phyloP scores from a whole-genome alignment of 495 filamentous ascomycete genomes.

The Podospora pseudoanserina region DNA sequence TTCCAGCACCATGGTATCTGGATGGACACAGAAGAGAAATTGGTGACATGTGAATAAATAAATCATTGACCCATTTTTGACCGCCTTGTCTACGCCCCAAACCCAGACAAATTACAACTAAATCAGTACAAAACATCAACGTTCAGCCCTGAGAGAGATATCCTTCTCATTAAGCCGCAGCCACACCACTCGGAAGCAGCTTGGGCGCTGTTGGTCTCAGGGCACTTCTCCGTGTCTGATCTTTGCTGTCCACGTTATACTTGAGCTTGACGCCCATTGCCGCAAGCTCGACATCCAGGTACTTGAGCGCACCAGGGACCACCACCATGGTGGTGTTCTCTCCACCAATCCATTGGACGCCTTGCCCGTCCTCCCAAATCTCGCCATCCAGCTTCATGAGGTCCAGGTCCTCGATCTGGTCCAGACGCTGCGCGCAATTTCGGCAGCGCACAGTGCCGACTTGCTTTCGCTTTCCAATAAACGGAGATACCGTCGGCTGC shows the following conservation, averaged over 20 bases:
- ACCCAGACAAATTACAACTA: constrained; percentile 9
- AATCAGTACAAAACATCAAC: constrained; percentile 6
- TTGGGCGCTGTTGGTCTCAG: constrained; percentile 24
- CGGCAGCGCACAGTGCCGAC: constrained; percentile 68
- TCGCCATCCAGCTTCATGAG: constrained; percentile 61
- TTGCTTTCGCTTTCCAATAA: constrained; percentile 56
- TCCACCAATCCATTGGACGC: constrained; percentile 76
- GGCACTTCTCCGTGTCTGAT: constrained; percentile 43
- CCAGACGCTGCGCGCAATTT: constrained; percentile 66
- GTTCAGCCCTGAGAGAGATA: constrained; percentile 2
- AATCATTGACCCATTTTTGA: constrained; percentile 3
- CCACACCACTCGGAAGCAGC: constrained; percentile 16
- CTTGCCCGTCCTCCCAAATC: constrained; percentile 89
- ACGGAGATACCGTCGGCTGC: constrained; percentile 69
- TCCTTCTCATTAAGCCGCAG: constrained; percentile 13
- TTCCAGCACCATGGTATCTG: neutral
- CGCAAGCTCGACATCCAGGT: constrained; percentile 89
- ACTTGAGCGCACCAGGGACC: constrained; percentile 87
- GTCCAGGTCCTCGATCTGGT: constrained; percentile 51
- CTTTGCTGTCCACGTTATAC: constrained; percentile 70
- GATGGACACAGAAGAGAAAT: neutral
- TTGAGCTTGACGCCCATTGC: constrained; percentile 54
- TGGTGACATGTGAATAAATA: neutral
- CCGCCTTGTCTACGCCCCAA: neutral
- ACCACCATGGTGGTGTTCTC: constrained; percentile 86